Evolutionary conservation across 1,139 yeast species (phyloP).

Genomic region (Zygosaccharomyces pseudobailii): DNA sequence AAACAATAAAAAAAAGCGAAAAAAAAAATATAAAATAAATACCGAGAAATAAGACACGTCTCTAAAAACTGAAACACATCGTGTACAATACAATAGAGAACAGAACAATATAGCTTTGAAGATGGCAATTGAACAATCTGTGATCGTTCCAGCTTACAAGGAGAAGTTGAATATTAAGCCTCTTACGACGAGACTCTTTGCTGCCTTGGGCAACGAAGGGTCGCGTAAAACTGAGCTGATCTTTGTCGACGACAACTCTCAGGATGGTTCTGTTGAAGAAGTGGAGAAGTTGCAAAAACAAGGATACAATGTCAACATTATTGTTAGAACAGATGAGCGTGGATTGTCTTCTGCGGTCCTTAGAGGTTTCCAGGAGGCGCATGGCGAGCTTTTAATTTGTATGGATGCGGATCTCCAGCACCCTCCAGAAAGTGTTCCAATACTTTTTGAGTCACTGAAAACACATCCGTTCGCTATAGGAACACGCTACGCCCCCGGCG

Average conservation of each 20-base stretch:
- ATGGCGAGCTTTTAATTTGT: slow-evolving; percentile 42
- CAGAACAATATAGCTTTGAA: neutral
- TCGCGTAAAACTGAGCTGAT: slow-evolving; percentile 41
- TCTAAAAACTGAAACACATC: neutral
- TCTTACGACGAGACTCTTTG: slow-evolving; percentile 41
- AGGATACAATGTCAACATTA: slow-evolving; percentile 43
- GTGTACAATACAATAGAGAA: neutral
- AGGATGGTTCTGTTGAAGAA: slow-evolving; percentile 46
- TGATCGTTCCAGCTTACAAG: slow-evolving; percentile 46
- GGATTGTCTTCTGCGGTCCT: slow-evolving; percentile 45
- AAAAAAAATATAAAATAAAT: neutral
- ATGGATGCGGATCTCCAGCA: slow-evolving; percentile 50
- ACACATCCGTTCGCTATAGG: slow-evolving; percentile 42
- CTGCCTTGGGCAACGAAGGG: slow-evolving; percentile 40
- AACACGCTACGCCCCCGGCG: slow-evolving; percentile 47
- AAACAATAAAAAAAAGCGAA: neutral
- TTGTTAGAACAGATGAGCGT: slow-evolving; percentile 44
- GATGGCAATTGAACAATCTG: slow-evolving; percentile 38
- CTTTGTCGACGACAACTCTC: slow-evolving; percentile 46
- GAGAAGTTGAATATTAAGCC: slow-evolving; percentile 44
- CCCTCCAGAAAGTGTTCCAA: slow-evolving; percentile 46
- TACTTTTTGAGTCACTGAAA: slow-evolving; percentile 37
- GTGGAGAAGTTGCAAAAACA: slow-evolving; percentile 40
- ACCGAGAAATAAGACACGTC: neutral
- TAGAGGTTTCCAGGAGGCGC: slow-evolving; percentile 41